Evolutionary conservation across 768 basidiomycete species (phyloP).

Genomic region (Lentinus tigrinus): DNA sequence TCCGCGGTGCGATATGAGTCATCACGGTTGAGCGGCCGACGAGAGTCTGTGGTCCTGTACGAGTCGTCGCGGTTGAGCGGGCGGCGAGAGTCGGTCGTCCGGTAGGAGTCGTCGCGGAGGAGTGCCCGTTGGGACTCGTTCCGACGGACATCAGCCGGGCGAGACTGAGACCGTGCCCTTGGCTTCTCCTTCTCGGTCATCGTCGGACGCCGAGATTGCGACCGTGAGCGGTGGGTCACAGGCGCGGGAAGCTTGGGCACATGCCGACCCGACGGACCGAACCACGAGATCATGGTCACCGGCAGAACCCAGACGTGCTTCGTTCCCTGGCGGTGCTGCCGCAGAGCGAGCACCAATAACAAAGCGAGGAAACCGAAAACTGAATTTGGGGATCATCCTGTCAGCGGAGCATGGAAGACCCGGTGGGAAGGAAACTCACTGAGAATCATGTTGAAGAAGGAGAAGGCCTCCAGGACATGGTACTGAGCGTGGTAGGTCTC

Average conservation of each 20-base stretch:
- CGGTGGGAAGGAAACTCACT: conserved; percentile 40
- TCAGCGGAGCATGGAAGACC: conserved; percentile 7
- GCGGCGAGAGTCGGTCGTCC: conserved; percentile 17
- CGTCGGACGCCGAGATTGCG: conserved; percentile 28
- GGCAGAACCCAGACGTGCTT: conserved; percentile 65
- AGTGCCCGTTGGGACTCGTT: conserved; percentile 22
- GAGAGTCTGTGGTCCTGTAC: conserved; percentile 7
- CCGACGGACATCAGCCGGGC: conserved; percentile 17
- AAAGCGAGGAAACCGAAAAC: conserved; percentile 49
- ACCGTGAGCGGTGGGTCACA: conserved; percentile 32
- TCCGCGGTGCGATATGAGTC: conserved; percentile 7
- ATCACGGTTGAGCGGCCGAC: conserved; percentile 6
- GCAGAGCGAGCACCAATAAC: conserved; percentile 43
- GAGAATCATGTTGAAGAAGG: conserved; percentile 73
- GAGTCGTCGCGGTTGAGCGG: conserved; percentile 19
- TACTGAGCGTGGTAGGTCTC: conserved; percentile 90
- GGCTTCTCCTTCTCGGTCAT: conserved; percentile 14
- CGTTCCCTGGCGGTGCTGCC: conserved; percentile 42
- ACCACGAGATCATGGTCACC: conserved; percentile 74
- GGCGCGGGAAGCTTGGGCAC: conserved; percentile 42
- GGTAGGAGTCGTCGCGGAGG: conserved; percentile 18
- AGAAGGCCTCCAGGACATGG: conserved; percentile 76
- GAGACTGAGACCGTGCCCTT: conserved; percentile 8
- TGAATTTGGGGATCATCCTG: conserved; percentile 27
- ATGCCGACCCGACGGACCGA: conserved; percentile 35